Conservation (phyloP, 2,329 filamentous ascomycete genomes). For the Fusarium guadeloupense region DNA sequence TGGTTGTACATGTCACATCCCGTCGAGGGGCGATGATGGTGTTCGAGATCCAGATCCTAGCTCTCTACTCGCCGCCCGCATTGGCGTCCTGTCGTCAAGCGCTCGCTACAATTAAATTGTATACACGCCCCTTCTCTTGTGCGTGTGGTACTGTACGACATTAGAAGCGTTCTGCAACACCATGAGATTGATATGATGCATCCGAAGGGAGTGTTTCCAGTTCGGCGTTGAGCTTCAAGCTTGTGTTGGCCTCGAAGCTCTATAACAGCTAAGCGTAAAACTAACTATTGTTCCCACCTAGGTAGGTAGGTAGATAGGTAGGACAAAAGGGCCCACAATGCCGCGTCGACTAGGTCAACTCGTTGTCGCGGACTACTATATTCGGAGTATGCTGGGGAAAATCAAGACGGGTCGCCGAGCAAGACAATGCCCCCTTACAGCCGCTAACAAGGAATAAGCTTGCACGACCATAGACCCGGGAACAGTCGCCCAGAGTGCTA, state of each 20-base stretch:
- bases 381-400: background rate
- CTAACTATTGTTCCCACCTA: slow-evolving; percentile 5
- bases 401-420: slow-evolving; percentile 1
- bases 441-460: slow-evolving; percentile 28
- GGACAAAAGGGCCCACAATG: background rate
- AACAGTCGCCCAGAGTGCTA: slow-evolving; percentile 10
- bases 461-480: slow-evolving; percentile 32
- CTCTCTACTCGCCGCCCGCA: slow-evolving; percentile 22
- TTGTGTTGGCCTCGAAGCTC: slow-evolving; percentile 6
- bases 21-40: slow-evolving; percentile 31
- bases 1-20: slow-evolving; percentile 39
- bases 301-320: background rate
- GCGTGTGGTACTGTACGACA: slow-evolving; percentile 21
- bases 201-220: slow-evolving; percentile 38
- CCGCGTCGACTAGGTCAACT: background rate
- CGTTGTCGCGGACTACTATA: background rate
- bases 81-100: slow-evolving; percentile 14
- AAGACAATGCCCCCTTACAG: slow-evolving; percentile 26
- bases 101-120: slow-evolving; percentile 8
- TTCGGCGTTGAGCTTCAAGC: slow-evolving; percentile 39
- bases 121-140: slow-evolving; percentile 12
- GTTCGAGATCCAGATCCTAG: slow-evolving; percentile 41
- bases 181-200: slow-evolving; percentile 17
- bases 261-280: background rate
- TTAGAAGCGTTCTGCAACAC: slow-evolving; percentile 23